Conservation (phyloP, 2,329 filamentous ascomycete species). For the Phialophora macrospora region DNA sequence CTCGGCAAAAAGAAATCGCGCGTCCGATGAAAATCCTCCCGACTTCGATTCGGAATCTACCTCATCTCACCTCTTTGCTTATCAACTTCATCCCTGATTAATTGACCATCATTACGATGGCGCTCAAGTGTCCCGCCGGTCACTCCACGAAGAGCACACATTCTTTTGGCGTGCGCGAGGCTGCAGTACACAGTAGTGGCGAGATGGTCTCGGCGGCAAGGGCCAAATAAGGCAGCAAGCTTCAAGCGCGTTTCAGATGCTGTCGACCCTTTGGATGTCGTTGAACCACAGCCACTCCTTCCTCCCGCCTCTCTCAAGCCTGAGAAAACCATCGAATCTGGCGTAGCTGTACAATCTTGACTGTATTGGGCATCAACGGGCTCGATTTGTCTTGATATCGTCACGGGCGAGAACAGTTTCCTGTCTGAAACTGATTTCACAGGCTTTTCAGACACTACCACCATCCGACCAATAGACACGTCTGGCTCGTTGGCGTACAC, state of each 20-base stretch:
- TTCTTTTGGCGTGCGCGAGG: neutral
- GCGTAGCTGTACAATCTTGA: slow-evolving; percentile 13
- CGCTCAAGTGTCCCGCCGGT: neutral
- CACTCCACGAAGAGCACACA: slow-evolving; percentile 2
- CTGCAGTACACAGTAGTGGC: slow-evolving; percentile 16
- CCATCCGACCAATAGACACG: slow-evolving; percentile 31
- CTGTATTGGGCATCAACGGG: slow-evolving; percentile 16
- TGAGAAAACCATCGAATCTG: slow-evolving; percentile 27
- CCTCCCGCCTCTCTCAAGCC: slow-evolving; percentile 13
- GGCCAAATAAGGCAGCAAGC: slow-evolving; percentile 20
- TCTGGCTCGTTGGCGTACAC: slow-evolving; percentile 21
- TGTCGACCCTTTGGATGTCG: slow-evolving; percentile 15
- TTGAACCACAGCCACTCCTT: slow-evolving; percentile 36
- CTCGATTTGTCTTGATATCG: slow-evolving; percentile 18
- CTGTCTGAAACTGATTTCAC: slow-evolving; percentile 29
- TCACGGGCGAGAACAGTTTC: slow-evolving; percentile 10
- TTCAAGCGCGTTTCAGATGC: slow-evolving; percentile 34
- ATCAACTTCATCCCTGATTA: neutral
- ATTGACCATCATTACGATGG: neutral
- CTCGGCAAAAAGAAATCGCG: slow-evolving; percentile 22
- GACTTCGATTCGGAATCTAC: neutral
- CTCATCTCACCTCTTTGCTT: neutral
- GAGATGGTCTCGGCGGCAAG: slow-evolving; percentile 22
- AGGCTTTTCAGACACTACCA: slow-evolving; percentile 28
- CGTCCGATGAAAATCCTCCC: neutral